Evolutionary conservation across 2,329 filamentous ascomycete genomes (phyloP), one percentile per base, ranked within the genome.

Genomic region (Rhynchosporium agropyri): DNA sequence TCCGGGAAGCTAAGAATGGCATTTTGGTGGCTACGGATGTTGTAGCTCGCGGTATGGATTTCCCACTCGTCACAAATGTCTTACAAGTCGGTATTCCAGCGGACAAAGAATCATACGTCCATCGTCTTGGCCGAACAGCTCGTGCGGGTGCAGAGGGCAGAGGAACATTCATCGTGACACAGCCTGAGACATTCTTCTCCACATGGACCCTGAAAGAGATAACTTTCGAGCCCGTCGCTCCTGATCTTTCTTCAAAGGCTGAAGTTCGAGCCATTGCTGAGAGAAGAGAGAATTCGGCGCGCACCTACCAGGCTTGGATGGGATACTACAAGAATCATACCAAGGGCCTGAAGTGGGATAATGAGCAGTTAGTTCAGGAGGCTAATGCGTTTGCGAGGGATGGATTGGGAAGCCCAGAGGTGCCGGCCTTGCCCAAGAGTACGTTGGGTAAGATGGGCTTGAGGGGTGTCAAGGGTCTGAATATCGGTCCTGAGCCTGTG

Each of bases 11-110:
- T n/a, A 73, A 77, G 33, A 83, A 81, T 38, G 91, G 81, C 33
- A 80, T 94, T 61, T 80, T 93, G 51, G 83, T 92, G 73, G 91
- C 90, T 1, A 91, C 90, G 2, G 90, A 94, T 75, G 90, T 94
- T 38, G 90, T 89, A 5, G 89, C 90, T 12, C 83, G 90, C 75
- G 90, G 90, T 68, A 92, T 94, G 88, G 90, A 94, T 74, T 92
- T 92, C 77, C 90, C 90, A 33, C 81, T 86, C 59, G 90, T 93
- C 28, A 89, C 88, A n/a, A 89, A 92, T 71, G 89, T 92, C 65
- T 87, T 93, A 63, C 90, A 93, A 71, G 73, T 91, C 15, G 88
- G 90, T 66, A 71, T 83, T 4, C 88, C 90, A 1, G 77, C 80
- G 4, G 83, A 84, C 65, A 82, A 86, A 33, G 89, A 91, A 73